Evolutionary conservation across 176 grass and related monocot genomes (phyloP), one percentile per base, ranked within the genome.

Genomic region (Aegilops tauschii): DNA sequence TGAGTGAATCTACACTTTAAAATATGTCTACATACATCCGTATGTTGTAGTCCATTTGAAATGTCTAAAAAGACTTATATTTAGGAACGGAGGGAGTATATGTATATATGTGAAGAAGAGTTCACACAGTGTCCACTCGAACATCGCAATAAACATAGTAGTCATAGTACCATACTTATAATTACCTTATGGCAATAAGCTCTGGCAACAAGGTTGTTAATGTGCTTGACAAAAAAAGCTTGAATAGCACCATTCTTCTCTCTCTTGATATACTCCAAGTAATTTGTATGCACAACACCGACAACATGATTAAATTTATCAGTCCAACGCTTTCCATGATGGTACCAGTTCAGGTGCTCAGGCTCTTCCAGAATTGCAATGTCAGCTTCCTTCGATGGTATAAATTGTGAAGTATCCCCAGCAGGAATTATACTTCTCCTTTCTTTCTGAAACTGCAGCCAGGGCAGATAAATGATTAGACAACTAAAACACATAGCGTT

Each of bases 301-400:
- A 98, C 88, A 12, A 98, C 96, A 82, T 95, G 93, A 88, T 98
- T 93, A 67, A 98, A 98, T 69, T 94, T 98, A 79, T 95, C 90
- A 20, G 91, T 98, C 96, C 96, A 98, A 20, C 96, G 90, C 56
- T 94, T 95, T 61, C 96, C 96, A 82, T 98, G 96, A 77, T 98
- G 96, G 83, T 98, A 98, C 96, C 96, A 98, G 86, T 95, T 98
- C 61, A 95, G 84, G 65, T 98, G 96, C 86, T 98, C 96, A 3
- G 93, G 96, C 39, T 98, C 96, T 92, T 98, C 96, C 63, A 98
- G 81, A 73, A 98, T 95, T 75, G 93, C 96, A 87, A 98, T 91
- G 69, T 98, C 92, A 73, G 96, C 90, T 81, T 91, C 96, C 65
- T 94, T 95, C 63, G 90, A 92, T 47, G 93, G 85, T 88, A 98